Percentiles rank a stretch among this genome's conserved stretches.
Evolutionary conservation across 108 stramenopile genomes (phyloP).

Genomic region (Cyclostephanos tholiformis): DNA sequence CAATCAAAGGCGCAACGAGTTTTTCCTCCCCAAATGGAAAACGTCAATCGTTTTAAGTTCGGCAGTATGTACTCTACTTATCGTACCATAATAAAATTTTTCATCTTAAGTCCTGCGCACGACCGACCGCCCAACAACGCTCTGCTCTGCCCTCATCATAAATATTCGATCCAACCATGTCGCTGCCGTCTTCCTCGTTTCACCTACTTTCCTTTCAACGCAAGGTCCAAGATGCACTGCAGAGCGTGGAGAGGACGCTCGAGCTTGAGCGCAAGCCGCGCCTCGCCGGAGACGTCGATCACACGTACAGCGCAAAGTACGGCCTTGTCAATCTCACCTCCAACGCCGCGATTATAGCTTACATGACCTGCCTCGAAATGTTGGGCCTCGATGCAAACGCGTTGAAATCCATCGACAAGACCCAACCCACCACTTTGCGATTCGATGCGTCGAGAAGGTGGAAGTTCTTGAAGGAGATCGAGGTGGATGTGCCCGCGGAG

Average conservation of each 20-base stretch:
- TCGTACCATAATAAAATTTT: too few species aligned
- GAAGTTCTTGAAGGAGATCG: constrained; percentile 55
- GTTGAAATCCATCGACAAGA: constrained; percentile 43
- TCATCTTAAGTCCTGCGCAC: too few species aligned
- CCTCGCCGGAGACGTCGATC: constrained; percentile 51
- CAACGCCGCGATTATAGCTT: constrained; percentile 69
- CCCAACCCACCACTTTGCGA: constrained; percentile 54
- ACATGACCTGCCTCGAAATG: constrained; percentile 61
- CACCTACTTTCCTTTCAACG: constrained; percentile 31
- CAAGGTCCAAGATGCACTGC: constrained; percentile 43
- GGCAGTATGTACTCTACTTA: too few species aligned
- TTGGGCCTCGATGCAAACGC: constrained; percentile 61
- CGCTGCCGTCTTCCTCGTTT: constrained; percentile 18
- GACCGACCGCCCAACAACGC: too few species aligned
- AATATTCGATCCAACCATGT: too few species aligned
- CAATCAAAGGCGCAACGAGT: too few species aligned
- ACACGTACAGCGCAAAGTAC: constrained; percentile 78
- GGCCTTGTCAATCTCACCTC: constrained; percentile 61
- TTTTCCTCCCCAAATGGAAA: too few species aligned
- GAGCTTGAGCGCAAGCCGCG: constrained; percentile 38
- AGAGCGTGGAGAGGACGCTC: constrained; percentile 22
- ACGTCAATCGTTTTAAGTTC: too few species aligned
- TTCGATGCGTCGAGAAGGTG: constrained; percentile 51
- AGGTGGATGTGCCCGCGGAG: constrained; percentile 45
- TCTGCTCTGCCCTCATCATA: too few species aligned